Conservation (phyloP, 441 rosid genomes). For the Corymbia citriodora region DNA sequence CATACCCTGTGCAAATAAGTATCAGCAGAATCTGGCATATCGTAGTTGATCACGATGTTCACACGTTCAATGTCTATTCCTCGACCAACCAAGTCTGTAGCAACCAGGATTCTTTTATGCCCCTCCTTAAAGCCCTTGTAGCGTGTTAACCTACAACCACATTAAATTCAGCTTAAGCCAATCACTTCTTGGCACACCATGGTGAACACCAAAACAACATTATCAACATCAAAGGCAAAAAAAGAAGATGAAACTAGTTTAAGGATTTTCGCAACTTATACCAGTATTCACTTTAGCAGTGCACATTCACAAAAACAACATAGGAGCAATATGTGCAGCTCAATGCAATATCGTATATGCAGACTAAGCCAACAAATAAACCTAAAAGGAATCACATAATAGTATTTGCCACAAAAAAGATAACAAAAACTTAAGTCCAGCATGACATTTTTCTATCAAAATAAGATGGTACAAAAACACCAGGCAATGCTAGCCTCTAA, state of each 20-base stretch:
- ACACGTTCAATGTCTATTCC: constrained; percentile 98
- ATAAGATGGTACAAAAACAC: background rate
- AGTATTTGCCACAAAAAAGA: background rate
- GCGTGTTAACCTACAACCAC: constrained; percentile 65
- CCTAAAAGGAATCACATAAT: background rate
- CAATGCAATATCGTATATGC: background rate
- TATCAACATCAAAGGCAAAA: background rate
- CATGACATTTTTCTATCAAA: background rate
- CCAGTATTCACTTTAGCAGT: background rate
- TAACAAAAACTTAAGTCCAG: background rate
- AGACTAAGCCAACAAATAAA: background rate
- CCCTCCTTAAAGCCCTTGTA: constrained; percentile 99
- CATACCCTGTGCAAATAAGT: constrained; percentile 96
- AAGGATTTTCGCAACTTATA: background rate
- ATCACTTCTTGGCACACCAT: background rate
- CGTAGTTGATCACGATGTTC: constrained; percentile 94
- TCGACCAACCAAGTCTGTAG: constrained; percentile 94
- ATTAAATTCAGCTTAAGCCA: background rate
- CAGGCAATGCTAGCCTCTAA: background rate
- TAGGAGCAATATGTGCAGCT: background rate
- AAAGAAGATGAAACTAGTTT: background rate
- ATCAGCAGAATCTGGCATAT: constrained; percentile 99
- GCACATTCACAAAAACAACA: background rate
- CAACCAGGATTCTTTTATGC: constrained; percentile 92
- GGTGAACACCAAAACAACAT: background rate